Evolutionary conservation across 352 stramenopile genomes (phyloP), one percentile per base, ranked within the genome.

Genomic region (Pythium coloratum): DNA sequence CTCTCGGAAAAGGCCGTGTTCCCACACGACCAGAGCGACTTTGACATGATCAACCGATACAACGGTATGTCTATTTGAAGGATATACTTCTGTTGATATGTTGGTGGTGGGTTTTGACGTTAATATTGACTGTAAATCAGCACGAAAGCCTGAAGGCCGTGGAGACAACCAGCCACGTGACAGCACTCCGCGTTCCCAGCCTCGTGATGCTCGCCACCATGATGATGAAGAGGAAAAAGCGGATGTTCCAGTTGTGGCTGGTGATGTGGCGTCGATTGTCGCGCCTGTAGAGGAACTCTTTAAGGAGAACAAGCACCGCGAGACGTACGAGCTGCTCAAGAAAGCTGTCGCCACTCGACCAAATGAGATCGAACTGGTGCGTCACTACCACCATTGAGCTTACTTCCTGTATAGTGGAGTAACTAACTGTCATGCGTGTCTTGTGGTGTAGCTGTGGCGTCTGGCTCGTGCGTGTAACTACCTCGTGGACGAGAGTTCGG

Each of bases 401-500:
- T 24, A 24, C 20, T 24, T 24, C 20, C 20, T 24, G 20, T 24
- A 24, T 24, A 24, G 20, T 24, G 20, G 20, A 24, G 20, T 42
- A 34, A 33, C 24, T 58, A n/a, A 42, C 47, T 7, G 6, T 33
- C 4, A 30, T 33, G 30, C 6, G 13, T 42, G 30, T 24, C 8
- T 59, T 34, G 1, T 66, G 28, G 2, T 44, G 28, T 40, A 92
- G 82, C 53, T 89, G 4, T 92, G 84, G 82, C 80, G 82, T 44
- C 64, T 88, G 36, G 77, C 84, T 28, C 79, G 82, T 24, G 75
- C 79, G 12, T 88, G 79, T 67, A 87, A 89, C 61, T 86, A 82
- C 44, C 58, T 91, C 16, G 69, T 86, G 6, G 76, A 88, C n/a
- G 77, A 83, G 33, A 77, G 61, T 16, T 71, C 28, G 3, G 62